Evolutionary conservation across 768 basidiomycete species (phyloP).

Genomic region (Galerina marginata): DNA sequence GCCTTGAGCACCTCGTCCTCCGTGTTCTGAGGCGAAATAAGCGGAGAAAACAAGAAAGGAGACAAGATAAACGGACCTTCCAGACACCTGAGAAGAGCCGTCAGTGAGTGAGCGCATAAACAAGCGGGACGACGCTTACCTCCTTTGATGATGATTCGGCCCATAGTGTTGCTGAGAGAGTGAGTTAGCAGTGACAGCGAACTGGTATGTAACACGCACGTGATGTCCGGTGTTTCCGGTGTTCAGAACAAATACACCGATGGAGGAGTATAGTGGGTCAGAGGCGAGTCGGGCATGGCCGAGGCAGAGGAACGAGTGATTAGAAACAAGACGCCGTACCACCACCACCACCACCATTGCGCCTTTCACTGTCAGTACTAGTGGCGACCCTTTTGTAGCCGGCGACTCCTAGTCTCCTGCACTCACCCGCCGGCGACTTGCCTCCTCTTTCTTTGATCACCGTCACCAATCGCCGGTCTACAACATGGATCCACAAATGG

Average conservation of each 20-base stretch:
- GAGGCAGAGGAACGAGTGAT: slow-evolving; percentile 15
- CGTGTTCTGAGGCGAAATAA: slow-evolving; percentile 65
- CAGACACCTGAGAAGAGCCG: slow-evolving; percentile 61
- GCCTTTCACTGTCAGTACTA: too few relatives aligned
- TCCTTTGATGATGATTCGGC: slow-evolving; percentile 92
- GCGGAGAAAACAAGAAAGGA: slow-evolving; percentile 17
- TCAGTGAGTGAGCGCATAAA: slow-evolving; percentile 11
- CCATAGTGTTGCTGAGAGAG: slow-evolving; percentile 51
- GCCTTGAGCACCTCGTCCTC: slow-evolving; percentile 99
- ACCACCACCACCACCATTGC: too few relatives aligned
- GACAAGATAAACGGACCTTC: slow-evolving; percentile 59
- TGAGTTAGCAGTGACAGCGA: slow-evolving; percentile 10
- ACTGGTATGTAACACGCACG: slow-evolving; percentile 4
- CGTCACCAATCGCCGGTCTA: slow-evolving; percentile 20
- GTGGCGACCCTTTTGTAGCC: too few relatives aligned
- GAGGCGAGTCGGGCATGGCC: slow-evolving; percentile 24
- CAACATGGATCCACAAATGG: slow-evolving; percentile 45
- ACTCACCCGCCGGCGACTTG: background rate
- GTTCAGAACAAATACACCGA: too few relatives aligned
- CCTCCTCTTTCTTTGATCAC: slow-evolving; percentile 36
- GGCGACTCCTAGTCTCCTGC: too few relatives aligned
- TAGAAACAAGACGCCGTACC: slow-evolving; percentile 15
- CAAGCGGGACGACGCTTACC: slow-evolving; percentile 45
- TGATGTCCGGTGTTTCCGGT: background rate
- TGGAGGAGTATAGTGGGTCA: background rate